Evolutionary conservation across 257 asterid species (phyloP).

Genomic region (Gentiana dahurica): DNA sequence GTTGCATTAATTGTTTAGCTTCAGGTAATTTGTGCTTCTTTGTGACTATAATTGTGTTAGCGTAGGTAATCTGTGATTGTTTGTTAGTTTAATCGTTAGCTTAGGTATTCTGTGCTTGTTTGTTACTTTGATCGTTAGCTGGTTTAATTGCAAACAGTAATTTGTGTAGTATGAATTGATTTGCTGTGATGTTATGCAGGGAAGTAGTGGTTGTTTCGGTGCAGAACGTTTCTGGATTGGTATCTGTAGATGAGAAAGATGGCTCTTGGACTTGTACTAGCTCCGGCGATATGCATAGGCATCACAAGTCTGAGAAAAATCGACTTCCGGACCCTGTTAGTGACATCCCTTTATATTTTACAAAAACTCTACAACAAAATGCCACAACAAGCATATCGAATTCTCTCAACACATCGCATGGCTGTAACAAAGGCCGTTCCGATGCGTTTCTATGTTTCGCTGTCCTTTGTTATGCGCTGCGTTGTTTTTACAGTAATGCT

Average conservation of each 20-base stretch:
- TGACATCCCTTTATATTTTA: constrained; percentile 10
- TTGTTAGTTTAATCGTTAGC: no score
- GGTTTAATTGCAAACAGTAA: no score
- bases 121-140: no score
- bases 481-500: background rate
- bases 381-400: background rate
- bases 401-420: background rate
- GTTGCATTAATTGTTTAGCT: no score
- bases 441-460: background rate
- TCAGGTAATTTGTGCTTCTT: no score
- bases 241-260: constrained; percentile 49
- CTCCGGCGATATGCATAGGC: constrained; percentile 4
- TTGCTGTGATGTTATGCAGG: constrained; percentile 21
- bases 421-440: no score
- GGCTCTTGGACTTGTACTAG: constrained; percentile 67
- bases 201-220: constrained; percentile 66
- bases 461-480: background rate
- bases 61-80: no score
- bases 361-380: background rate
- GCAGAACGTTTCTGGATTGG: constrained; percentile 47
- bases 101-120: no score
- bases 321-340: constrained; percentile 58
- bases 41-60: no score
- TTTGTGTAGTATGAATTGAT: no score
- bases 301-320: constrained; percentile 32